Base-by-base conservation (phyloP, 2,329 filamentous ascomycete species). In the Blastomyces silverae region DNA sequence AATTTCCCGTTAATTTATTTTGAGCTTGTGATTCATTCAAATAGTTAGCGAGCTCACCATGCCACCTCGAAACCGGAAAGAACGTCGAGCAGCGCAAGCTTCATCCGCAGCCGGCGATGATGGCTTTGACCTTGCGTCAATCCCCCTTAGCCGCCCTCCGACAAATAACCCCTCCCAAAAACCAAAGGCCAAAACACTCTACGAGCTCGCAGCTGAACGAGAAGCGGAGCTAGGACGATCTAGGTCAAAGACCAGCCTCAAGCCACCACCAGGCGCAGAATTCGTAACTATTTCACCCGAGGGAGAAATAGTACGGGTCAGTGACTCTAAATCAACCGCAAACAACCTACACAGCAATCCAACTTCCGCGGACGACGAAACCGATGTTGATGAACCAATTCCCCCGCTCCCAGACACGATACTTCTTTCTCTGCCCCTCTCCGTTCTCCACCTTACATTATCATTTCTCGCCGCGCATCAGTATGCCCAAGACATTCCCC, bases 381-480 rank as follows among this genome's bases (percentile, higher is more conserved):
- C 62, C 2, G 65, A 71, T 11, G 22, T 61, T 5, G 70, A 71
- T n/a, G 37, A 64, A 17, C 63, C 66, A 31, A 62, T 78, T 7
- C 74, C 75, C 6, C 77, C 78, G 2, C 66, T 79, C 46, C 68
- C 80, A 64, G 79, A 81, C 67, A 80, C 79, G 2, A 59, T 80
- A 3, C 71, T 81, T 25, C 73, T 80, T 34, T 75, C 79, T 1
- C 52, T 79, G 7, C 77, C 79, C 0, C 73, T 81, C 25, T 76
- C 78, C 22, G 75, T 74, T 42, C 71, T 81, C 13, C 78, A 81
- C 69, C 73, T 80, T 64, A 81, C 79, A 3, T 73, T 81, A 44
- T 73, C 76, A 46, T 79, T 78, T 67, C 73, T 81, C 42, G 79
- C 79, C 1, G 77, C 79, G 17, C 78, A 81, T 68, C 79, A 81